phyloP scores from a whole-genome alignment of 2,329 filamentous ascomycete genomes.

The Aspergillus viridinutans region DNA sequence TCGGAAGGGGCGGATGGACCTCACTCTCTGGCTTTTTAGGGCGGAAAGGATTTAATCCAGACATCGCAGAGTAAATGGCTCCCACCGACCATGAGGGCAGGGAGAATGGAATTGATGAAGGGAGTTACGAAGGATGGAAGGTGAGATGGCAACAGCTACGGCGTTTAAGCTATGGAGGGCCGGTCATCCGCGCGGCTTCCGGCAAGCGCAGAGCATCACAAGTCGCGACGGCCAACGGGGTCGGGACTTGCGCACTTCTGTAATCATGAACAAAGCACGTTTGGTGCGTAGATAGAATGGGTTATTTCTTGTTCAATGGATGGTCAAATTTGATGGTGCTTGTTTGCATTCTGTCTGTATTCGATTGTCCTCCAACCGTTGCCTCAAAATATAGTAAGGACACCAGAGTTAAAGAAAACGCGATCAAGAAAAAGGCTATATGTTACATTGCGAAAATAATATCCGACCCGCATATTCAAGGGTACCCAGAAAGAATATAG shows the following conservation, averaged over 20 bases:
- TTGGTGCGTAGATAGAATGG: neutral
- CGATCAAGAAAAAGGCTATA: conserved; percentile 12
- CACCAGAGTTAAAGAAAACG: neutral
- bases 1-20: conserved; percentile 20
- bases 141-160: neutral
- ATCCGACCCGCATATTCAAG: neutral
- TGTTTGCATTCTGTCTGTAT: neutral
- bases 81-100: conserved; percentile 29
- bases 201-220: conserved; percentile 3
- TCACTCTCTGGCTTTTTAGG: conserved; percentile 37
- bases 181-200: conserved; percentile 9
- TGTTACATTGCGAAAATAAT: conserved; percentile 14
- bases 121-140: conserved; percentile 6
- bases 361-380: neutral
- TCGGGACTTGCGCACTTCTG: neutral
- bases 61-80: conserved; percentile 35
- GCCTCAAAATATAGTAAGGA: neutral
- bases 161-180: neutral
- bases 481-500: conserved; percentile 2
- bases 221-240: conserved; percentile 1
- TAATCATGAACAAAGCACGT: neutral
- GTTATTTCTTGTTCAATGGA: neutral
- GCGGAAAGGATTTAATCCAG: conserved; percentile 50
- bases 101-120: conserved; percentile 6
- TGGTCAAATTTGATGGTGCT: neutral